Evolutionary conservation across 2,329 filamentous ascomycete genomes (phyloP).

Genomic region (Phoma sp.): DNA sequence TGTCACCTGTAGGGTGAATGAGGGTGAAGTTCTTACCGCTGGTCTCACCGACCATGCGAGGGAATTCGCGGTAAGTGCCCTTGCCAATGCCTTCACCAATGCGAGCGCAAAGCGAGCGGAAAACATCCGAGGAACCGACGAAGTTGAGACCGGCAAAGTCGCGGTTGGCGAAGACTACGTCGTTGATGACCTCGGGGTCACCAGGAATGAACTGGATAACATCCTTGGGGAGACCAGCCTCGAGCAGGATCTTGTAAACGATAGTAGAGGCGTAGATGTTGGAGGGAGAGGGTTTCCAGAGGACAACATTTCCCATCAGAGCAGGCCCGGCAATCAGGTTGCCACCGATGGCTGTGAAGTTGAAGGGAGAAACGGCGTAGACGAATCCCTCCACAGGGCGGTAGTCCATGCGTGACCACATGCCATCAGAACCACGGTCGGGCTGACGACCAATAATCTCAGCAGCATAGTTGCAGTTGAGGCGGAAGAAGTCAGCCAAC

Average conservation of each 20-base stretch:
- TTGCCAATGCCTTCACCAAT: slow-evolving; percentile 82
- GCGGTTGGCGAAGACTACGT: slow-evolving; percentile 74
- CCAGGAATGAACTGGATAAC: slow-evolving; percentile 94
- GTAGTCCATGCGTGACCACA: slow-evolving; percentile 89
- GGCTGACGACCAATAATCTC: slow-evolving; percentile 88
- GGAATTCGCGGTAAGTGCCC: slow-evolving; percentile 81
- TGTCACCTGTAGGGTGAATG: slow-evolving; percentile 76
- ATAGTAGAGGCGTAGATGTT: slow-evolving; percentile 88
- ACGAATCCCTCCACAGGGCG: slow-evolving; percentile 91
- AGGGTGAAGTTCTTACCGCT: slow-evolving; percentile 93
- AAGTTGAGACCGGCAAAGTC: slow-evolving; percentile 91
- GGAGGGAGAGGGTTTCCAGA: slow-evolving; percentile 92
- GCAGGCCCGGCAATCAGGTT: slow-evolving; percentile 84
- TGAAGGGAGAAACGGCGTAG: slow-evolving; percentile 92
- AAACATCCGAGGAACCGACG: slow-evolving; percentile 88
- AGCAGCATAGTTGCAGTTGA: slow-evolving; percentile 91
- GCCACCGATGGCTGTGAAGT: slow-evolving; percentile 92
- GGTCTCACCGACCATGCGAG: slow-evolving; percentile 86
- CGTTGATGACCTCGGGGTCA: slow-evolving; percentile 81
- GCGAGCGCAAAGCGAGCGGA: slow-evolving; percentile 83
- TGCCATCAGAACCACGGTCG: slow-evolving; percentile 76
- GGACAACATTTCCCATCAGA: slow-evolving; percentile 87
- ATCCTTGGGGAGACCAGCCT: slow-evolving; percentile 84
- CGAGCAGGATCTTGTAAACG: slow-evolving; percentile 86
- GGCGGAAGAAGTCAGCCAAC: slow-evolving; percentile 85